Conservation (phyloP, 352 stramenopile species). For the Globisporangium nodosum region DNA sequence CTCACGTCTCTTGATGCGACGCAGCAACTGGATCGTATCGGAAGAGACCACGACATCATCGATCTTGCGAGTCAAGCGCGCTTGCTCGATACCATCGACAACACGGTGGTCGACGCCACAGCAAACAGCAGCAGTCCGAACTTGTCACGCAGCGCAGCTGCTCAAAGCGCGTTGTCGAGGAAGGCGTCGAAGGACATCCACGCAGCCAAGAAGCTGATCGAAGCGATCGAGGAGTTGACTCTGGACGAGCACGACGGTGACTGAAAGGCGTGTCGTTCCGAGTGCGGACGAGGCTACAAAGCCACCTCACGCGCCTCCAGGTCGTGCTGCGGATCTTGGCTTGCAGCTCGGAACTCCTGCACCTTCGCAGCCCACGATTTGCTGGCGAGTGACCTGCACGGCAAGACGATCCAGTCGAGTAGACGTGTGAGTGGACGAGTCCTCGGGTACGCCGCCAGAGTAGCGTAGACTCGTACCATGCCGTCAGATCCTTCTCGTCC, state of each 20-base stretch:
- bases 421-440: not conserved
- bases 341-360: slow-evolving; percentile 18
- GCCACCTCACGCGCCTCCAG: slow-evolving; percentile 7
- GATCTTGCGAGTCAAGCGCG: not conserved
- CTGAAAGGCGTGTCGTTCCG: not conserved
- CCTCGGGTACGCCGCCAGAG: not conserved
- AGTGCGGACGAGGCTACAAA: not conserved
- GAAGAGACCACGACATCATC: slow-evolving; percentile 3
- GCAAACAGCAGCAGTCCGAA: not conserved
- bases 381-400: slow-evolving; percentile 34
- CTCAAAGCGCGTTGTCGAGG: slow-evolving; percentile 18
- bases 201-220: slow-evolving; percentile 29
- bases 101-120: not conserved
- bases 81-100: slow-evolving; percentile 1
- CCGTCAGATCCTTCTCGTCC: slow-evolving; percentile 20
- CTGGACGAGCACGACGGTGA: slow-evolving; percentile 9
- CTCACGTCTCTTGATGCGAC: too few relatives aligned
- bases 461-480: slow-evolving; percentile 23
- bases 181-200: slow-evolving; percentile 39
- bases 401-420: not conserved
- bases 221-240: slow-evolving; percentile 34
- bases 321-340: not conserved
- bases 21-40: slow-evolving; percentile 18
- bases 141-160: not conserved
- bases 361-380: slow-evolving; percentile 34